phyloP scores from a whole-genome alignment of 2,329 filamentous ascomycete species.

The Penicillium sp. region DNA sequence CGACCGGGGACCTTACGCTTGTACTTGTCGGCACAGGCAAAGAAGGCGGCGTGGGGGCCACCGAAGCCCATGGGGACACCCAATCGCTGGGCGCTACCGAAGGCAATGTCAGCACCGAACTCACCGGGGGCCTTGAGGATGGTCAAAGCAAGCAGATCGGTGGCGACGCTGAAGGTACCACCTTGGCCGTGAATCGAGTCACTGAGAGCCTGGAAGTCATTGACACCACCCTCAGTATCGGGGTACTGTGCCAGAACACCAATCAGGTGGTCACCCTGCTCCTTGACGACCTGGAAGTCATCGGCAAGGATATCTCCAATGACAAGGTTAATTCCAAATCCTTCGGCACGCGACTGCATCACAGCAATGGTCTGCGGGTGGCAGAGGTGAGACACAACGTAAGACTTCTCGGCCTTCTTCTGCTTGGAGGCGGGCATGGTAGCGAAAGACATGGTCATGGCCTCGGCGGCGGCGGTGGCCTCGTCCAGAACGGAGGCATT shows the following conservation, averaged over 20 bases:
- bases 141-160: slow-evolving; percentile 84
- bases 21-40: slow-evolving; percentile 84
- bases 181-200: slow-evolving; percentile 75
- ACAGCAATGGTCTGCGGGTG: slow-evolving; percentile 87
- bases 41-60: slow-evolving; percentile 96
- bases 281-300: slow-evolving; percentile 65
- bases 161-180: slow-evolving; percentile 81
- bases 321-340: slow-evolving; percentile 83
- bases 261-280: slow-evolving; percentile 76
- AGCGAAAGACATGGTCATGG: slow-evolving; percentile 90
- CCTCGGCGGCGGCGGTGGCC: slow-evolving; percentile 88
- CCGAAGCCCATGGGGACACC: slow-evolving; percentile 91
- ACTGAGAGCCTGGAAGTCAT: slow-evolving; percentile 72
- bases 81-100: slow-evolving; percentile 87
- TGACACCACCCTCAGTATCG: slow-evolving; percentile 78
- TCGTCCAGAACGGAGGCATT: slow-evolving; percentile 93
- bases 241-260: slow-evolving; percentile 96
- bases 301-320: slow-evolving; percentile 70
- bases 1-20: slow-evolving; percentile 94
- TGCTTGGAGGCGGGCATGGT: slow-evolving; percentile 69
- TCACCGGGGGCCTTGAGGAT: slow-evolving; percentile 86
- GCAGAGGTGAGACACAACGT: slow-evolving; percentile 77
- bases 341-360: slow-evolving; percentile 79
- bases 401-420: slow-evolving; percentile 75
- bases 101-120: slow-evolving; percentile 92